Evolutionary conservation across 176 grass and related monocot genomes (phyloP), one percentile per base, ranked within the genome.

Genomic region (maize (Zea mays)): DNA sequence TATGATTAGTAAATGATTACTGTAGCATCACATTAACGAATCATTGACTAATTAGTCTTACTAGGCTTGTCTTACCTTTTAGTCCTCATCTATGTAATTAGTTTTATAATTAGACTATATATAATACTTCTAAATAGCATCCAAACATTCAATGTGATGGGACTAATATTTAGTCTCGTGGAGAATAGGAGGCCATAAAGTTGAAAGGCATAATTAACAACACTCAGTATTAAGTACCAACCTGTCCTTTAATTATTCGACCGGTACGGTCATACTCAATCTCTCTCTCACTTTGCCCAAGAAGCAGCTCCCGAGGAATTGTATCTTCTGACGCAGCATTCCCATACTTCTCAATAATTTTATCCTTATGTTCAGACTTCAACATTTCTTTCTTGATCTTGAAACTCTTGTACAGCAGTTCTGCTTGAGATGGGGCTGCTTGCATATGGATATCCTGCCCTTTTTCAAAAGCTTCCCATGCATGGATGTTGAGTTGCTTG

Each of bases 381-480:
- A 94, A 33, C 76, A 92, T 92, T 20, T 94, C 96, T 75, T 94
- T 98, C 39, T 92, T 94, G 48, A 98, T 10, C 62, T 92, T 82
- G 80, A 88, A 94, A 58, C 89, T 94, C 81, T 84, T 92, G 47
- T 85, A 93, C 34, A 98, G 83, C 57, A 94, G 75, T 86, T 98
- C 91, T 78, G 95, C 95, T 73, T 98, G 95, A 82, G 95, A 94
- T 62, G 95, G 95, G 35, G 95, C 87, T 42, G 91, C 91, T 82
- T 98, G 91, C 95, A 98, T 92, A 77, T 98, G 95, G 61, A 94
- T 90, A 90, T 98, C 91, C 64, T 98, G 95, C 1, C 95, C 95
- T 80, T 94, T 98, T 2, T 92, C 96, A 78, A 98, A 98, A 80
- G 95, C 91, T 82, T 98, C 95, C 85, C 91, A 91, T 8, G 90